phyloP scores from a whole-genome alignment of 306 rosid genomes.

The Fragaria nilgerrensis region DNA sequence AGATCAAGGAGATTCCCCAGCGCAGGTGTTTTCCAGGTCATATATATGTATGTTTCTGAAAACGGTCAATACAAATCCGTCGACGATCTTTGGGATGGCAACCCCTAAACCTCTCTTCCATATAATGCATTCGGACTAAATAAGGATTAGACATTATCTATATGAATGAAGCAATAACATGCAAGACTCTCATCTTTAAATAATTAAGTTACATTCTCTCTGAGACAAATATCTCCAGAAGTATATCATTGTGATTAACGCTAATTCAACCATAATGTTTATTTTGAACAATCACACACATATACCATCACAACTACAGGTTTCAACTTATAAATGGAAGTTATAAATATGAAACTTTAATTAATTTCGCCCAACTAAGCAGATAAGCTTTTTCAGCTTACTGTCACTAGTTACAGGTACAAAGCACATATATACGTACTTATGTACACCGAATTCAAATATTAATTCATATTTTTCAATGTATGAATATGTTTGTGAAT shows the following conservation, averaged over 20 bases:
- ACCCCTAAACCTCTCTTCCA: background rate
- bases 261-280: too few species aligned
- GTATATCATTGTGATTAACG: too few species aligned
- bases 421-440: constrained; percentile 35
- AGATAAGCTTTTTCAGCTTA: too few species aligned
- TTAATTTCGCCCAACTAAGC: too few species aligned
- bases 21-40: constrained; percentile 30
- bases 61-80: constrained; percentile 41
- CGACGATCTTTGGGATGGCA: constrained; percentile 53
- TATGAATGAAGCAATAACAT: background rate
- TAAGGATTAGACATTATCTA: background rate
- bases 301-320: too few species aligned
- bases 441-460: background rate
- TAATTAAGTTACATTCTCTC: background rate
- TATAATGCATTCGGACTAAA: background rate
- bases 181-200: background rate
- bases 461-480: too few species aligned
- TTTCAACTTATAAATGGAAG: too few species aligned
- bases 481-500: background rate
- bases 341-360: too few species aligned
- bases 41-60: constrained; percentile 37
- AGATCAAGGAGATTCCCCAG: constrained; percentile 52
- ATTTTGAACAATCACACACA: too few species aligned
- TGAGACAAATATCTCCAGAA: too few species aligned
- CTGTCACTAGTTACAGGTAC: constrained; percentile 7